phyloP scores from a whole-genome alignment of 1,284 basidiomycete species.

The Cryptococcus wingfieldii region DNA sequence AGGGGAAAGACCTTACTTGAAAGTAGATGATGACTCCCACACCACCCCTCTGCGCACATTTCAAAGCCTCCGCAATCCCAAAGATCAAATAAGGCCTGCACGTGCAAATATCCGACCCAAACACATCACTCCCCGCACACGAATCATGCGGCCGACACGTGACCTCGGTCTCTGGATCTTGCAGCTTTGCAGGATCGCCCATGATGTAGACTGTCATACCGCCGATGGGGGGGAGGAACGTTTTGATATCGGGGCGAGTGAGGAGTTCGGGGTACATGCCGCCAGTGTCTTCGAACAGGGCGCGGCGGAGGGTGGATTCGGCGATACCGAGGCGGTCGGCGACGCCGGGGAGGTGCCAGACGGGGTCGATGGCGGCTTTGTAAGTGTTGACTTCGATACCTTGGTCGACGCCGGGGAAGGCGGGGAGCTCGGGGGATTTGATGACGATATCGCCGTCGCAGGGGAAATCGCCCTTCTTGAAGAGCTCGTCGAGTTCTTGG shows the following conservation, averaged over 20 bases:
- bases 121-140: constrained; percentile 58
- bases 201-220: constrained; percentile 91
- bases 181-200: constrained; percentile 72
- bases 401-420: constrained; percentile 57
- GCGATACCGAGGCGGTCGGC: constrained; percentile 83
- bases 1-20: constrained; percentile 59
- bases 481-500: constrained; percentile 78
- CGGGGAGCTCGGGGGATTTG: constrained; percentile 48
- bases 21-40: constrained; percentile 93
- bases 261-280: constrained; percentile 96
- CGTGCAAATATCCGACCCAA: constrained; percentile 87
- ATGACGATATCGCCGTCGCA: constrained; percentile 82
- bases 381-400: constrained; percentile 73
- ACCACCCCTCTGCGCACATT: constrained; percentile 77
- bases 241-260: constrained; percentile 85
- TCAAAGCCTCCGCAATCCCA: constrained; percentile 90
- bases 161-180: constrained; percentile 75
- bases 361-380: constrained; percentile 76
- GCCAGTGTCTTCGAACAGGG: constrained; percentile 85
- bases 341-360: constrained; percentile 94
- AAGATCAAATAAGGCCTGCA: constrained; percentile 87
- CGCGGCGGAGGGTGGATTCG: constrained; percentile 76
- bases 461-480: constrained; percentile 62
- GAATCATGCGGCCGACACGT: constrained; percentile 92
- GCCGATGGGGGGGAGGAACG: constrained; percentile 93